Percentiles rank a stretch among this genome's conserved stretches.
These are phyloP conservation scores for Coelastrella sp. DNA, from an alignment of 139 green algal genomes.

Conservation along the genomic window DNA sequence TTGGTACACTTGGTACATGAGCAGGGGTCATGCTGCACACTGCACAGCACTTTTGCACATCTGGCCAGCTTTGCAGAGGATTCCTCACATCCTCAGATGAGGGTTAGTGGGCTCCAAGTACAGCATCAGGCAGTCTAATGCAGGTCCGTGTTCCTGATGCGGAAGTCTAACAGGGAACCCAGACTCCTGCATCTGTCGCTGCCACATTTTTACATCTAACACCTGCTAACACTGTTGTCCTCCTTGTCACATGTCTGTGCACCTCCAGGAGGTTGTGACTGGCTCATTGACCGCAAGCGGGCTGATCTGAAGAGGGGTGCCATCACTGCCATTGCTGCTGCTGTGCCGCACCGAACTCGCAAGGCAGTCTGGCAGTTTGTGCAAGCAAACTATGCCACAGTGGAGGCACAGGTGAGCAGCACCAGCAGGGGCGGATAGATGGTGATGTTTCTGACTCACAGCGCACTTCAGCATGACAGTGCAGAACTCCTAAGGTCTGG, in stretches of 20 bases:
- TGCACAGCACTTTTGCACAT: too few relatives aligned
- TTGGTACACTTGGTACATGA: too few relatives aligned
- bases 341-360: constrained; percentile 73
- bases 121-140: too few relatives aligned
- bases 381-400: constrained; percentile 66
- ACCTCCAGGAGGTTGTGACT: neutral
- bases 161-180: neutral
- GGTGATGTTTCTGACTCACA: too few relatives aligned
- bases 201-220: neutral
- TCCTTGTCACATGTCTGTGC: neutral
- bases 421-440: neutral
- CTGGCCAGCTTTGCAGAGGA: too few relatives aligned
- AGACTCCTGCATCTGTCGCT: neutral
- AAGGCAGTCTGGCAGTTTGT: constrained; percentile 73
- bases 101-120: too few relatives aligned
- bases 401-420: constrained; percentile 60
- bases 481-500: too few relatives aligned
- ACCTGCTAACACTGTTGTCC: too few relatives aligned
- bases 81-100: too few relatives aligned
- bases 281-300: constrained; percentile 28
- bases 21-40: too few relatives aligned
- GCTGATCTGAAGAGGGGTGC: neutral
- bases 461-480: too few relatives aligned
- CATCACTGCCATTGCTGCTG: constrained; percentile 48
- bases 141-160: too few relatives aligned